Percentiles rank a stretch among this genome's conserved stretches.
Evolutionary conservation across 2,329 filamentous ascomycete species (phyloP).

Genomic region (Pseudopyricularia javanii): DNA sequence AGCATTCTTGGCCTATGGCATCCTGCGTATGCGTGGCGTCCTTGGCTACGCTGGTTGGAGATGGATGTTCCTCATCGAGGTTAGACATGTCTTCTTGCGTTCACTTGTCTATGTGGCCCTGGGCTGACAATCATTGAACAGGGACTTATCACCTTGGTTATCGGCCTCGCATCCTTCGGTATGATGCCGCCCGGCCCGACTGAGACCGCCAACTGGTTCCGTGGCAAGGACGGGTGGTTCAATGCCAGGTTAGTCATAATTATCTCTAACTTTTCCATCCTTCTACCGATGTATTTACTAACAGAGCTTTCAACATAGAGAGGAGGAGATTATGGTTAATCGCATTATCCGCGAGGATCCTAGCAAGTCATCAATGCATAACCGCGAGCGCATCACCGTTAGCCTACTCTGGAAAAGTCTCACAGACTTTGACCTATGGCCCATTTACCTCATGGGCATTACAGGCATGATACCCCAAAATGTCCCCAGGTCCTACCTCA

Average conservation of each 20-base stretch:
- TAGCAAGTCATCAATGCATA: conserved; percentile 47
- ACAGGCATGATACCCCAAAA: conserved; percentile 38
- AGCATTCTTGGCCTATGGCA: conserved; percentile 23
- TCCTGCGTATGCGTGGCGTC: conserved; percentile 27
- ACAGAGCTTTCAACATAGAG: conserved; percentile 17
- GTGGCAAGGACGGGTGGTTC: conserved; percentile 46
- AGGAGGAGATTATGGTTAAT: conserved; percentile 50
- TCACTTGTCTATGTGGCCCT: not conserved
- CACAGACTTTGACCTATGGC: conserved; percentile 23
- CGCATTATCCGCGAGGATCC: conserved; percentile 46
- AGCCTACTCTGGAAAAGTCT: conserved; percentile 37
- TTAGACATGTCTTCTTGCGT: conserved; percentile 7
- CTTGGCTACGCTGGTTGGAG: conserved; percentile 23
- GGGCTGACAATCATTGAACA: conserved; percentile 7
- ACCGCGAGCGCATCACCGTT: conserved; percentile 40
- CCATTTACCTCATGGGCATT: conserved; percentile 40
- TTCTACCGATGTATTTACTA: not conserved
- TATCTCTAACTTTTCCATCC: too few species aligned
- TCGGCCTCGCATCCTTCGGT: conserved; percentile 40
- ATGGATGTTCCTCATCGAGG: conserved; percentile 47
- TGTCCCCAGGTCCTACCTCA: conserved; percentile 40
- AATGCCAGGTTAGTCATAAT: conserved; percentile 24
- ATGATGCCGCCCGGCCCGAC: conserved; percentile 40
- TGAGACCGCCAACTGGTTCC: conserved; percentile 41
- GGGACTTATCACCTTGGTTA: conserved; percentile 26